These are phyloP conservation scores for Russula earlei DNA, from an alignment of 768 basidiomycete genomes.

Conservation along the genomic window DNA sequence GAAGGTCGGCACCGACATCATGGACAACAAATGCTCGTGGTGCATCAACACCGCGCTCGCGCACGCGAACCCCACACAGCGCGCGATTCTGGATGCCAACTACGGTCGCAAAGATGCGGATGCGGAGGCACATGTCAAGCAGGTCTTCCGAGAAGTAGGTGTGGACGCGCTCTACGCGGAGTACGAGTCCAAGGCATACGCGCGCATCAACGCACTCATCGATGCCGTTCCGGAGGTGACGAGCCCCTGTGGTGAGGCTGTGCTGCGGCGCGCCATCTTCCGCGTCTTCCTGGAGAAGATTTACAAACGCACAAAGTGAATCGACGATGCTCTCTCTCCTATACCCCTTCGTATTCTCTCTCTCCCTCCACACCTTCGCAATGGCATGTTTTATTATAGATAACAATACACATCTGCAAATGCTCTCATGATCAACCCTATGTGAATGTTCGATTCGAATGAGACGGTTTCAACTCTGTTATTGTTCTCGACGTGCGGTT, in stretches of 20 bases:
- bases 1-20: slow-evolving; percentile 95
- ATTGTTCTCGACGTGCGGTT: too few species aligned
- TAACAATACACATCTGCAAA: not conserved
- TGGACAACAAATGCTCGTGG: slow-evolving; percentile 99
- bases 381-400: not conserved
- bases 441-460: not conserved
- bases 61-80: slow-evolving; percentile 45
- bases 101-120: slow-evolving; percentile 53
- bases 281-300: slow-evolving; percentile 85
- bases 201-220: slow-evolving; percentile 58
- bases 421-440: not conserved
- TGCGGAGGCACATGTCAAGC: slow-evolving; percentile 53
- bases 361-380: not conserved
- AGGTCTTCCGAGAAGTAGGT: slow-evolving; percentile 61
- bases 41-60: slow-evolving; percentile 80
- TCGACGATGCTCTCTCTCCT: not conserved
- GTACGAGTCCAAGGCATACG: slow-evolving; percentile 75
- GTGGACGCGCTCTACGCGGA: slow-evolving; percentile 55
- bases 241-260: slow-evolving; percentile 28
- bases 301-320: slow-evolving; percentile 46
- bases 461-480: too few species aligned
- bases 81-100: slow-evolving; percentile 50
- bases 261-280: slow-evolving; percentile 62
- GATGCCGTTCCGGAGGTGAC: slow-evolving; percentile 55
- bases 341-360: not conserved